Base-by-base conservation (phyloP, 345 rosid genomes). In the Litchi chinensis region DNA sequence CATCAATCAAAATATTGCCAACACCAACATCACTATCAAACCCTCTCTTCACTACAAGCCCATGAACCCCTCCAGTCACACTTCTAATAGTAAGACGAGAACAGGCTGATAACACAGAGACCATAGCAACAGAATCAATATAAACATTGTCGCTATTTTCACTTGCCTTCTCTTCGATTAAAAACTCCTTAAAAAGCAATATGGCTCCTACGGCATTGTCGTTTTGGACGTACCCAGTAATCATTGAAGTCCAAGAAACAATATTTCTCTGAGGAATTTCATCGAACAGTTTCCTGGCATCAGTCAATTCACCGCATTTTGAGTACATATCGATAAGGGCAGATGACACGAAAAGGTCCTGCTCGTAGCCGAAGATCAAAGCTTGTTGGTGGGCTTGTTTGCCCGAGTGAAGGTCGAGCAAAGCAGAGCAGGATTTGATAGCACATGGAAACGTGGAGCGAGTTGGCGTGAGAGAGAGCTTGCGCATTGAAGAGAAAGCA, bases 181-280 rank as follows among this genome's bases (percentile, higher is more conserved):
- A 76, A 50, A 95, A 80, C 79, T 91, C 87, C 83, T 92, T 95
- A 68, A 95, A 93, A 57, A 93, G 88, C 69, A 83, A 83, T 19
- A 95, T 70, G 0, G 93, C 98, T 66, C 88, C 87, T 16, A 56
- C 41, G 78, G 90, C 83, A 80, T 85, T 44, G 52, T 87, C 87
- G 18, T 92, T 92, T 71, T 88, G 93, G 68, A 89, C 88, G 81
- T 90, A 95, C 50, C 98, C 94, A 9, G 90, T 69, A 4, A 95
- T 91, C 90, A 95, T 89, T 26, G 98, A 90, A 6, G 98, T 93
- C 98, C 98, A 95, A 11, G 89, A 88, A 10, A 95, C 97, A 19
- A 91, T 82, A 71, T 90, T 93, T 82, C 90, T 82, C 0, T 6
- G 50, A n/a, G 97, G 86, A 86, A 91, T 95, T 86, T 90, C 97